Base-by-base conservation (phyloP, 2,329 filamentous ascomycete species). In the Diaporthe sp. region DNA sequence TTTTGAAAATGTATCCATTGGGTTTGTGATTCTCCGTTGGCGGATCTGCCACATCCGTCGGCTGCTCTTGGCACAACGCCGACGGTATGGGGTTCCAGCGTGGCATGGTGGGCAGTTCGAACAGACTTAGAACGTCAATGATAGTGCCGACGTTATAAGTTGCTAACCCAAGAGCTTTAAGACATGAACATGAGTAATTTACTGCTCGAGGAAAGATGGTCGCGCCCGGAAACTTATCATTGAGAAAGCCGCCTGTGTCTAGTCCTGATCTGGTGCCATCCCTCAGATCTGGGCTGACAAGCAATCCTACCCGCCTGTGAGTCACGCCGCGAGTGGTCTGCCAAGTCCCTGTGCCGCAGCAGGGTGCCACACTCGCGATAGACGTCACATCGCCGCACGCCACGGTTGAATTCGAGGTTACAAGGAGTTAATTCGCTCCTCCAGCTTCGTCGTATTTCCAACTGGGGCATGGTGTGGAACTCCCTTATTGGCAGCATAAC, bases 11-110 rank as follows among this genome's bases (percentile, higher is more conserved):
- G 47, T 68, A 68, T 3, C 63, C 63, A 27, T 68, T 68, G 13
- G 47, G 22, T 39, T 30, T 68, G 9, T 9, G 12, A 7, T 27
- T 27, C 10, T 53, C 17, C 19, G 32, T 19, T 22, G 63, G 63
- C 22, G 25, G 32, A 1, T 37, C 13, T 27, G 35, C n/a, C n/a
- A 7, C 4, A 6, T 39, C 32, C 2, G n/a, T 53, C n/a, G 47
- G 1, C 32, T 51, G 13, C n/a, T 68, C 63, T 22, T 27, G 32
- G 63, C 63, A 30, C 19, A 53, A 3, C 19, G n/a, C 63, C 32
- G 63, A 68, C n/a, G 63, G 63, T 39, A 68, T 68, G 7, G 63
- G 63, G 32, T 68, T 53, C 63, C 63, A 68, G 47, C 63, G 47
- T 22, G 63, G 47, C 63, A 68, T 68, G 19, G 5, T 53, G 13